Evolutionary conservation across 441 rosid genomes (phyloP).

Genomic region (Arabidopsis hybrid): DNA sequence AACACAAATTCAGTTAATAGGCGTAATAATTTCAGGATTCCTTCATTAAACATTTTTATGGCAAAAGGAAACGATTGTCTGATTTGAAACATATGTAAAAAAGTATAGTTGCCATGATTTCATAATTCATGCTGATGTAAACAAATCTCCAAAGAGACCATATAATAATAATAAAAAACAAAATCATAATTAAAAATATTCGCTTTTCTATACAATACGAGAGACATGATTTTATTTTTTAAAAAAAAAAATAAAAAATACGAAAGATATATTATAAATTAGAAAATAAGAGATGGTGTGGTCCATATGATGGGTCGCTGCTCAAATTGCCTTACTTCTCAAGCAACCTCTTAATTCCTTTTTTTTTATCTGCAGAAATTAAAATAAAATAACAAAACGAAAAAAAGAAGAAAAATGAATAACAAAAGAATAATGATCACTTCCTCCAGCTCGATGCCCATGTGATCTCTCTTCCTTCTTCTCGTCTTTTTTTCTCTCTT

Average conservation of each 20-base stretch:
- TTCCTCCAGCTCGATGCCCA: constrained; percentile 78
- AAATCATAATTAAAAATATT: constrained; percentile 12
- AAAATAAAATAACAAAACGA: constrained; percentile 11
- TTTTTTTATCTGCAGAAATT: constrained; percentile 42
- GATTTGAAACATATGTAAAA: constrained; percentile 34
- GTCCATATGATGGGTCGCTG: constrained; percentile 86
- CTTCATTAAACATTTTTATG: constrained; percentile 13
- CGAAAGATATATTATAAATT: constrained; percentile 26
- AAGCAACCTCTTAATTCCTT: constrained; percentile 78
- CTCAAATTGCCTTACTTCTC: constrained; percentile 83
- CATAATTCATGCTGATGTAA: constrained; percentile 45
- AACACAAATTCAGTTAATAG: constrained; percentile 4
- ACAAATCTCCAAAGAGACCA: constrained; percentile 36
- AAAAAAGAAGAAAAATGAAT: constrained; percentile 53
- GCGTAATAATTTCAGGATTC: not conserved
- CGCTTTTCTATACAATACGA: not conserved
- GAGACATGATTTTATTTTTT: not conserved
- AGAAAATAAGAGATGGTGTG: constrained; percentile 51
- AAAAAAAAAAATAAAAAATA: not conserved
- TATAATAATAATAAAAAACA: not conserved
- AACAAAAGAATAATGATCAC: constrained; percentile 76
- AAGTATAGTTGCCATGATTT: constrained; percentile 27
- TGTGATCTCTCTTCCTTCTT: constrained; percentile 64
- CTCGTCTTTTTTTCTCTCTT: constrained; percentile 15
- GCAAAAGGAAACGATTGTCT: constrained; percentile 36